Evolutionary conservation across 1,284 basidiomycete species (phyloP), one percentile per base, ranked within the genome.

Genomic region (Megacollybia platyphylla): DNA sequence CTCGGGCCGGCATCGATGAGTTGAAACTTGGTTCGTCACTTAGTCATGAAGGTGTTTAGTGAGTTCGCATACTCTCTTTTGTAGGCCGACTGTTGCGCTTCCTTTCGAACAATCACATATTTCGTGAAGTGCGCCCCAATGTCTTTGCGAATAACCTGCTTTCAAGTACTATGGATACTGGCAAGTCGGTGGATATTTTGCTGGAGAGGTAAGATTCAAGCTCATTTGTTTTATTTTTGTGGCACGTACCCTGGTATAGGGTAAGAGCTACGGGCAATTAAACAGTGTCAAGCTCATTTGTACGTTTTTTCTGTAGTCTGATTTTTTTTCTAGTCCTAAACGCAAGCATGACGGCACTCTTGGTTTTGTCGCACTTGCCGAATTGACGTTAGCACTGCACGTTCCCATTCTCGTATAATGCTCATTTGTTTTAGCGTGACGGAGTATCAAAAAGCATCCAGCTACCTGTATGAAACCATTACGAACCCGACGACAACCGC

Each of bases 381-480:
- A 39, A 27, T 46, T 46, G 32, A 30, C 20, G 49, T 50, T 40
- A n/a, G 48, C 28, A 24, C 20, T 37, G 10, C 10, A 24, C 9
- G 4, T 34, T n/a, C 5, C 8, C n/a, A 24, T n/a, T 10, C 8
- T 32, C 6, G 13, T 9, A 28, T 34, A 10, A 30, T 24, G 9
- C 34, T 8, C 4, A 13, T 13, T 24, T 31, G 11, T 18, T 32
- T 9, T 20, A 57, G 13, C 61, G 65, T 44, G 46, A 68, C 66
- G 49, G 48, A 51, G 3, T 51, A 60, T 1, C 46, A 13, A 13
- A 41, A 41, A 41, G 31, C 40, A 4, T n/a, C 29, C 11, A 15
- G 55, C 0, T 62, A 61, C 45, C 42, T 64, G 4, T 47, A 55
- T 18, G 66, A 70, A 40, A 51, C 48, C 6, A 42, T 68, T 5